phyloP scores from a whole-genome alignment of 768 basidiomycete genomes.

The Leccinum truebloodii region DNA sequence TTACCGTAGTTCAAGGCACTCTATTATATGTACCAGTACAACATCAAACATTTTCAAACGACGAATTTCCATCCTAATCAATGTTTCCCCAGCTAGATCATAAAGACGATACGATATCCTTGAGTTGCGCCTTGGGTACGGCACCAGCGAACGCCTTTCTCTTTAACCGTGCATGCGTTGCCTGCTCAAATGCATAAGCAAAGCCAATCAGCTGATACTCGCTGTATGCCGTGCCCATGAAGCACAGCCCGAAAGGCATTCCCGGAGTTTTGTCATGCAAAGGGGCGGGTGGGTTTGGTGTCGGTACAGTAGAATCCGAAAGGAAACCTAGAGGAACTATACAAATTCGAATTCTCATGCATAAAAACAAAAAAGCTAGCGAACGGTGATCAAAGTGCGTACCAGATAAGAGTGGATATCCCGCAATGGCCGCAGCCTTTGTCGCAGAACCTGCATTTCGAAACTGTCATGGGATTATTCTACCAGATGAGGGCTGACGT shows the following conservation, averaged over 20 bases:
- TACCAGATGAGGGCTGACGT: neutral
- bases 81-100: neutral
- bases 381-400: neutral
- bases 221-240: constrained; percentile 47
- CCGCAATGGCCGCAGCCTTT: constrained; percentile 35
- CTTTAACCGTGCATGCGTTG: constrained; percentile 50
- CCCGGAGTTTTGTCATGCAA: constrained; percentile 35
- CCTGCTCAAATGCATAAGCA: constrained; percentile 55
- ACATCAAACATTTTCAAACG: neutral
- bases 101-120: constrained; percentile 28
- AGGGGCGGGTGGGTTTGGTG: constrained; percentile 38
- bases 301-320: constrained; percentile 31
- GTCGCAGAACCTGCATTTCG: constrained; percentile 25
- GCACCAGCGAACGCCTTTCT: constrained; percentile 51
- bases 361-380: neutral
- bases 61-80: neutral
- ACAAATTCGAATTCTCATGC: constrained; percentile 39
- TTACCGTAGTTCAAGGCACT: neutral
- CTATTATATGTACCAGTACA: neutral
- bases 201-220: constrained; percentile 43
- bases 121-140: constrained; percentile 55
- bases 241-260: constrained; percentile 44
- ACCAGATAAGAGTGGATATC: constrained; percentile 40
- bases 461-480: neutral
- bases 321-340: constrained; percentile 43